Conservation (phyloP, 2,329 filamentous ascomycete genomes). For the Cordyceps fumosorosea region DNA sequence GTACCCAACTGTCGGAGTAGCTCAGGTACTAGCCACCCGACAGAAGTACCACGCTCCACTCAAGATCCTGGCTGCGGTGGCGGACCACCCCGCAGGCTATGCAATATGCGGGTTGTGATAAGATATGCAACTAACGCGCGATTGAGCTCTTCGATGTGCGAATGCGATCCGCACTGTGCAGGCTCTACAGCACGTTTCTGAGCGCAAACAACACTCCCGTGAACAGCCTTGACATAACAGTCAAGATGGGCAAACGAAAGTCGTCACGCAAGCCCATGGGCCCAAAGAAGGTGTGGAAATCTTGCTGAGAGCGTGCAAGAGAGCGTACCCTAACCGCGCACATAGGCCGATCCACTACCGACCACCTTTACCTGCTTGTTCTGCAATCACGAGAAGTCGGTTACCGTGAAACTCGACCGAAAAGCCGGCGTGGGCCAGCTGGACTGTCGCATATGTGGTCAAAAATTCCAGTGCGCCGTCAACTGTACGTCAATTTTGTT, state of each 20-base stretch:
- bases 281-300: conserved; percentile 56
- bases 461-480: conserved; percentile 86
- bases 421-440: conserved; percentile 81
- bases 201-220: background rate
- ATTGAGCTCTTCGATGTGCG: background rate
- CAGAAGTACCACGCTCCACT: background rate
- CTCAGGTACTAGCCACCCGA: conserved; percentile 1
- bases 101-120: conserved; percentile 1
- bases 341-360: conserved; percentile 63
- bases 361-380: conserved; percentile 95
- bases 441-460: conserved; percentile 87
- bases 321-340: conserved; percentile 14
- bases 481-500: conserved; percentile 59
- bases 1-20: background rate
- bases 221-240: background rate
- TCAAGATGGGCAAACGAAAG: conserved; percentile 81
- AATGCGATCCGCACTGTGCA: conserved; percentile 1
- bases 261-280: conserved; percentile 74
- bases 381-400: conserved; percentile 94
- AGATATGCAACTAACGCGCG: conserved; percentile 11
- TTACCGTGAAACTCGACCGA: conserved; percentile 88
- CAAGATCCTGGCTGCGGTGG: background rate
- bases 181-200: background rate
- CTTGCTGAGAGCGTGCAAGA: background rate
- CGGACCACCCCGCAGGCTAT: background rate